phyloP scores from a whole-genome alignment of 768 basidiomycete species.

The Pulveroboletus ravenelii region DNA sequence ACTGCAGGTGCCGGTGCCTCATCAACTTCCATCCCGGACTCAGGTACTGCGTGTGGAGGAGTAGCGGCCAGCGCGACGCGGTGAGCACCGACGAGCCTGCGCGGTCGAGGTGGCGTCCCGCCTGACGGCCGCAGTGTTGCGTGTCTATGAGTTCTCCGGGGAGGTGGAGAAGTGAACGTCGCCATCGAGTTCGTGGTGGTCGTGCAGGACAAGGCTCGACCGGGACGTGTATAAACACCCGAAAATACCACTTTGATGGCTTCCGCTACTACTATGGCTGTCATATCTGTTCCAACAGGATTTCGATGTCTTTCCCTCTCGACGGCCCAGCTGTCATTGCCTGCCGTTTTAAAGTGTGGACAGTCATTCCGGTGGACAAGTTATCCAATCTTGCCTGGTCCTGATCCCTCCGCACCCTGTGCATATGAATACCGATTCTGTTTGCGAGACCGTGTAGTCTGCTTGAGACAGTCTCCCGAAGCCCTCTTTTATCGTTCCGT shows the following conservation, averaged over 20 bases:
- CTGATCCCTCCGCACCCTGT: constrained; percentile 13
- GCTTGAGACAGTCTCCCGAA: constrained; percentile 66
- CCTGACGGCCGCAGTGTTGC: constrained; percentile 24
- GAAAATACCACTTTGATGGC: constrained; percentile 1
- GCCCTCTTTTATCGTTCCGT: constrained; percentile 67
- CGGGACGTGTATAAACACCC: constrained; percentile 4
- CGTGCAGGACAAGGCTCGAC: not conserved
- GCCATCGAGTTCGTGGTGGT: constrained; percentile 27
- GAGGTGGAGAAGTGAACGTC: constrained; percentile 58
- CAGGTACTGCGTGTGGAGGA: constrained; percentile 34
- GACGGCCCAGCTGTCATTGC: constrained; percentile 67
- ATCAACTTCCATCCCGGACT: constrained; percentile 66
- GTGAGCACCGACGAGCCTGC: constrained; percentile 23
- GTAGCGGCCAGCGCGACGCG: constrained; percentile 18
- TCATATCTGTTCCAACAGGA: constrained; percentile 25
- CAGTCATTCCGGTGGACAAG: constrained; percentile 83
- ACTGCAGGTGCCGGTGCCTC: constrained; percentile 40
- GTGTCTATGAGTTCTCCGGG: constrained; percentile 44
- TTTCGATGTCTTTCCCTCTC: constrained; percentile 61
- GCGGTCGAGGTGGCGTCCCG: constrained; percentile 24
- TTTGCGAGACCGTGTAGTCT: constrained; percentile 77
- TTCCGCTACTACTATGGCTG: constrained; percentile 3
- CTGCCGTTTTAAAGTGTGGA: constrained; percentile 75
- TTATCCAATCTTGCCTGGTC: constrained; percentile 27
- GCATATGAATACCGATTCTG: constrained; percentile 76